Evolutionary conservation across 371 early-diverging fungal species (phyloP), one percentile per base, ranked within the genome.

Genomic region (Mucor lusitanicus): DNA sequence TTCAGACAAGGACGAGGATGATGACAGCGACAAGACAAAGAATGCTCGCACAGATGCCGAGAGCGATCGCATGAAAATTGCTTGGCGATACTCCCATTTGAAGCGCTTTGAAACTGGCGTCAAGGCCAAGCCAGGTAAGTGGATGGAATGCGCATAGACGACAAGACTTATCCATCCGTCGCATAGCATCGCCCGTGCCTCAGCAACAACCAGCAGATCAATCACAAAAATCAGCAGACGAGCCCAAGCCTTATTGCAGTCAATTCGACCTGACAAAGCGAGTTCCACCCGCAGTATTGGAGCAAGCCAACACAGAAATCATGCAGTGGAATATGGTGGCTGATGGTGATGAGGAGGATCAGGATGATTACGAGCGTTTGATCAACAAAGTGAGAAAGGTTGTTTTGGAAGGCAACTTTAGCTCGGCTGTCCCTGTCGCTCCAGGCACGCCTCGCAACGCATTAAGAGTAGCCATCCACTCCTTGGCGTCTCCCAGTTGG

Each of bases 81-180:
- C 97, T 0, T 97, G 97, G 97, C 76, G 97, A 63, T 97, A 97
- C 81, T 88, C 95, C 64, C 86, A 88, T 61, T 68, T 92, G 70
- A 91, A 91, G 61, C 85, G 86, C 64, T 85, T 92, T 69, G 87
- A 84, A 62, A 78, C 84, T 27, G 71, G 73, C 28, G 77, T 84
- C 4, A 73, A 72, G 30, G 50, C 75, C 1, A 75, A 73, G 33
- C 67, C 68, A 71, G 73, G 83, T 77, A 77, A 71, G 3, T 28
- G 19, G 4, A 53, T 9, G 6, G 7, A 40, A 1, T 0, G 40
- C 1, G 2, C 3, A 6, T 12, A 27, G 23, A 15, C 6, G 6
- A 6, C 0, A 27, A 53, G 30, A 6, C 25, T 53, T 5, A 21
- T 50, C n/a, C 3, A 30, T 61, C 37, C 56, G 17, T 39, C 53